Conservation (phyloP, 2,329 filamentous ascomycete genomes). For the Shiraia bambusicola region DNA sequence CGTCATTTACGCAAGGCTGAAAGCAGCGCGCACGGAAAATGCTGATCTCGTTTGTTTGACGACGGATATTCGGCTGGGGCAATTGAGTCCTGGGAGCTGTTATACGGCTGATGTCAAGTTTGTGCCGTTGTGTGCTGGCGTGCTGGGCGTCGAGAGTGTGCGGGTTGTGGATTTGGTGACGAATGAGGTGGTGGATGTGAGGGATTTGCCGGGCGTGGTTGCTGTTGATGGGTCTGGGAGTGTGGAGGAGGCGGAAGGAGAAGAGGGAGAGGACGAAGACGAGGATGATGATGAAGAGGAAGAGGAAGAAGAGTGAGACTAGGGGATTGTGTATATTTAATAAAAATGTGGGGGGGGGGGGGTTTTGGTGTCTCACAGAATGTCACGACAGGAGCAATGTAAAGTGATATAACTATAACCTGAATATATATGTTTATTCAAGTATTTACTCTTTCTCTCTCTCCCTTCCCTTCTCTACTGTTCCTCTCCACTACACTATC, state of each 20-base stretch:
- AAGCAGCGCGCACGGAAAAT: conserved; percentile 62
- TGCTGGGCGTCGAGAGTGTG: conserved; percentile 70
- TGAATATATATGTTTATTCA: too few species aligned
- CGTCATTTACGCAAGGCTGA: conserved; percentile 70
- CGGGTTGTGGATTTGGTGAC: conserved; percentile 71
- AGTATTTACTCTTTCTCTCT: too few species aligned
- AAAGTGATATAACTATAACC: too few species aligned
- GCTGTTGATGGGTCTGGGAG: conserved; percentile 21
- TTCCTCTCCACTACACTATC: too few species aligned
- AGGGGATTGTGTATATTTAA: too few species aligned
- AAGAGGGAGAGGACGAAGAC: not conserved
- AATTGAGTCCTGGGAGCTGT: conserved; percentile 70
- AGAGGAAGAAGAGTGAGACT: too few species aligned
- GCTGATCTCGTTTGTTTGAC: conserved; percentile 74
- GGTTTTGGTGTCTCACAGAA: too few species aligned
- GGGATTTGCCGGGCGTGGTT: conserved; percentile 70
- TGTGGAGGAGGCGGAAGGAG: not conserved
- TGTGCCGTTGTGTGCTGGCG: conserved; percentile 65
- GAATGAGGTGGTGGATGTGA: conserved; percentile 75
- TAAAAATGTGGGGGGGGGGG: too few species aligned
- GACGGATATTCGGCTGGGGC: conserved; percentile 72
- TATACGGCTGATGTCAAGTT: conserved; percentile 74
- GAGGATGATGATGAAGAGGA: not conserved
- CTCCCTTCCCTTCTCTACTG: too few species aligned
- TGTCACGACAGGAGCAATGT: too few species aligned